Percentiles rank a stretch among this genome's conserved stretches.
Conservation (phyloP, 2,329 filamentous ascomycete species). For the Fusarium subtropicale region DNA sequence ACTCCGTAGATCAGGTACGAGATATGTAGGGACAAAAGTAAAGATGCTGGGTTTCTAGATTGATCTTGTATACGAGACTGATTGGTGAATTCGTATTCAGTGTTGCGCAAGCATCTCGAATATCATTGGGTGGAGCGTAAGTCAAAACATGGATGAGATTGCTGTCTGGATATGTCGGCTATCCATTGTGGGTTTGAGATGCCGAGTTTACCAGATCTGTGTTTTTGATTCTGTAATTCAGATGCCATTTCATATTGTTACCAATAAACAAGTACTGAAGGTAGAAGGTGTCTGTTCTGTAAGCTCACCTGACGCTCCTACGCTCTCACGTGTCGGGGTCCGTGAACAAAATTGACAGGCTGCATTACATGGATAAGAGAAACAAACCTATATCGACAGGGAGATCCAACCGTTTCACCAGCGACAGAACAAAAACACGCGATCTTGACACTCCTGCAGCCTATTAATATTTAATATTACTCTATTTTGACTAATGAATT, state of each 20-base stretch:
- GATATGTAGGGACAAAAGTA: not conserved
- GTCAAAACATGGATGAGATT: not conserved
- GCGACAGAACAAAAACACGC: slow-evolving; percentile 28
- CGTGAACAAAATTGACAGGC: slow-evolving; percentile 1
- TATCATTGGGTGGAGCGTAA: slow-evolving; percentile 19
- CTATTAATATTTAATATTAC: not conserved
- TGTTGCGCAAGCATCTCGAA: slow-evolving; percentile 18
- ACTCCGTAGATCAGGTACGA: slow-evolving; percentile 27
- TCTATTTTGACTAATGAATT: not conserved
- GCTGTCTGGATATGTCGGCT: not conserved
- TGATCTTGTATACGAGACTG: slow-evolving; percentile 16
- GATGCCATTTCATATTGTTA: not conserved
- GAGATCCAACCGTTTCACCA: slow-evolving; percentile 28
- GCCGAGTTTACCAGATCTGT: not conserved
- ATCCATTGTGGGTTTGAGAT: not conserved
- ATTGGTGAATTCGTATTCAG: slow-evolving; percentile 24
- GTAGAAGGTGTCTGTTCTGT: not conserved
- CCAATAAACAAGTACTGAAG: not conserved
- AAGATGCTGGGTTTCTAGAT: not conserved
- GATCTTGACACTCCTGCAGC: not conserved
- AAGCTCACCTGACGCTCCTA: slow-evolving; percentile 36
- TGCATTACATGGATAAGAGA: slow-evolving; percentile 9
- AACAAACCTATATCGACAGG: slow-evolving; percentile 15
- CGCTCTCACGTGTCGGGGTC: slow-evolving; percentile 37
- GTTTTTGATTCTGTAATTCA: not conserved